These are phyloP conservation scores for Zarea fungicola DNA, from an alignment of 2,329 filamentous ascomycete species.

Conservation along the genomic window DNA sequence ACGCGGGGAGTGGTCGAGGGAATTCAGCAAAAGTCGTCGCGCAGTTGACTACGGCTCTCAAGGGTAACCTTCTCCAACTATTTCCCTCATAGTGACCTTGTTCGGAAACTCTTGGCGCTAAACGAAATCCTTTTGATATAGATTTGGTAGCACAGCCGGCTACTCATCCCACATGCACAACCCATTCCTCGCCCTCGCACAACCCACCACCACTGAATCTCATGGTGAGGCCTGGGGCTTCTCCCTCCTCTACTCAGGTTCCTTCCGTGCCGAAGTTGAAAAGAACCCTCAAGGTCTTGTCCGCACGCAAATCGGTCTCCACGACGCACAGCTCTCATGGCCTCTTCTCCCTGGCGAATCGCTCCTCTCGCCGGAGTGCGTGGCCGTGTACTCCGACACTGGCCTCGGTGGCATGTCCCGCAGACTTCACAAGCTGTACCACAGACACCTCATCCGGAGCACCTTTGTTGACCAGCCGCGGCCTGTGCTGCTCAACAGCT, in stretches of 20 bases:
- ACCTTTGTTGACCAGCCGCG: constrained; percentile 46
- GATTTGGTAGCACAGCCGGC: constrained; percentile 56
- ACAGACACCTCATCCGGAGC: constrained; percentile 53
- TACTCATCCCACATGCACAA: constrained; percentile 62
- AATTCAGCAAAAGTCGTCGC: constrained; percentile 48
- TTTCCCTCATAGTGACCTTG: not conserved
- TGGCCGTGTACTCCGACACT: constrained; percentile 51
- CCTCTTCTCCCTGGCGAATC: constrained; percentile 48
- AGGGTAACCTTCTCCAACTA: constrained; percentile 32
- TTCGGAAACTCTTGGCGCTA: no score
- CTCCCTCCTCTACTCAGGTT: constrained; percentile 60
- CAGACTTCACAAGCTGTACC: constrained; percentile 55
- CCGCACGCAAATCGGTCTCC: constrained; percentile 54
- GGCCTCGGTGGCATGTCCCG: constrained; percentile 59
- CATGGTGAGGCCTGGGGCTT: constrained; percentile 60
- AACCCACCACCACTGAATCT: constrained; percentile 53
- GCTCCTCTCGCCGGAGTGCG: constrained; percentile 56
- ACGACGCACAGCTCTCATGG: constrained; percentile 57
- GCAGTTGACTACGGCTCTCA: constrained; percentile 52
- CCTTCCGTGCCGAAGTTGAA: constrained; percentile 56
- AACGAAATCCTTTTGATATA: constrained; percentile 23
- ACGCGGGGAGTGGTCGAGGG: constrained; percentile 57
- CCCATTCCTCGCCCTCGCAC: constrained; percentile 54
- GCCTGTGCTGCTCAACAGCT: constrained; percentile 58
- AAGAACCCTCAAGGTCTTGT: constrained; percentile 57